A percentile compares a stretch with the other conserved stretches of the same genome.
Evolutionary conservation across 2,329 filamentous ascomycete genomes (phyloP).

Genomic region (Sclerotinia borealis): DNA sequence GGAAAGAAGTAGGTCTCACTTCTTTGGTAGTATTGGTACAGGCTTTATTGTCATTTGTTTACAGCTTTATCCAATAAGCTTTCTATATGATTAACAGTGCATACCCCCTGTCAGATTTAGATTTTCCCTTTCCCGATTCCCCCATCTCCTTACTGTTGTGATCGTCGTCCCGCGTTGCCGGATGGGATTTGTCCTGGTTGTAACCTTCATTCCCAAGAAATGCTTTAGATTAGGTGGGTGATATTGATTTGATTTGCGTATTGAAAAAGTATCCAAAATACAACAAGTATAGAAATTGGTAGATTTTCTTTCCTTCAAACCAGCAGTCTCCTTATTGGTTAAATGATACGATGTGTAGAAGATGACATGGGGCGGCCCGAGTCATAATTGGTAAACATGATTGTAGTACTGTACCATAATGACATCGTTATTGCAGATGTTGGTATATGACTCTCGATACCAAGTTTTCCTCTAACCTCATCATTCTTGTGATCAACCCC

Average conservation of each 20-base stretch:
- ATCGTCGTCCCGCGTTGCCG: not conserved
- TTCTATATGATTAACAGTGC: not conserved
- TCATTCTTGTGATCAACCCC: not conserved
- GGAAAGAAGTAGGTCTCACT: not conserved
- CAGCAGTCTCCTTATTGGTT: not conserved
- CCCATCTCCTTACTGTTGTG: not conserved
- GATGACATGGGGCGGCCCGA: not conserved
- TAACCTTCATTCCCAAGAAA: not conserved
- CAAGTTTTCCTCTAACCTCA: not conserved
- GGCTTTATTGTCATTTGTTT: not conserved
- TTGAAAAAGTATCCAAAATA: not conserved
- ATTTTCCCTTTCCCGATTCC: too few relatives aligned
- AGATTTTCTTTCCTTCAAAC: not conserved
- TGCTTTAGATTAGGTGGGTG: not conserved
- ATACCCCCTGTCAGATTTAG: not conserved
- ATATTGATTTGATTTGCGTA: not conserved
- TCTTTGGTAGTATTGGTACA: too few relatives aligned
- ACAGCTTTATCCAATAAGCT: not conserved
- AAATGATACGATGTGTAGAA: not conserved
- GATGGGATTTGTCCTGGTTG: not conserved
- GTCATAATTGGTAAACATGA: not conserved
- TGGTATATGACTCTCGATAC: slow-evolving; percentile 4
- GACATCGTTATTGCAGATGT: slow-evolving; percentile 9
- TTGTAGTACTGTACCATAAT: not conserved
- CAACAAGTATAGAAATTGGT: not conserved